phyloP scores from a whole-genome alignment of 306 rosid species.

The Cicer chorassanicum region DNA sequence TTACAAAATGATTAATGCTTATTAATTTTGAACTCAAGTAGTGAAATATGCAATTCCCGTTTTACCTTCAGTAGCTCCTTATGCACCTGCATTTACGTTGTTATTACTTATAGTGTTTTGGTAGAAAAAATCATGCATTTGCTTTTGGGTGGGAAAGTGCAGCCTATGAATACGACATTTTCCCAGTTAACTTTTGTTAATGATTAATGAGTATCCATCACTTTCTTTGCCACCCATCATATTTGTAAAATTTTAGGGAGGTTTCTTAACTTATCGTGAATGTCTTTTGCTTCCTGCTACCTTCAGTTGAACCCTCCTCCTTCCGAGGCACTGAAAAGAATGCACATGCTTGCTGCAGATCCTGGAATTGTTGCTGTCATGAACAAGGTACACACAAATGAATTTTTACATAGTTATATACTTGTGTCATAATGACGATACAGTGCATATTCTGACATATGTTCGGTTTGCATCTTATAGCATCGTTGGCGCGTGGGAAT shows the following conservation, averaged over 20 bases:
- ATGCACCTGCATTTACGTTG: constrained; percentile 10
- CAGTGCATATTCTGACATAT: constrained; percentile 42
- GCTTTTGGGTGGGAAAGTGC: constrained; percentile 31
- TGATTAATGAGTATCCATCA: neutral
- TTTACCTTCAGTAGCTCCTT: constrained; percentile 12
- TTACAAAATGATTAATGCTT: constrained; percentile 27
- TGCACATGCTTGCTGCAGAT: constrained; percentile 97
- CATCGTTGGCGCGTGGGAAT: constrained; percentile 93
- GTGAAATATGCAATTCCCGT: constrained; percentile 21
- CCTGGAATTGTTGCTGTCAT: constrained; percentile 93
- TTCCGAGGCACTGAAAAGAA: constrained; percentile 84
- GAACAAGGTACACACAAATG: constrained; percentile 70
- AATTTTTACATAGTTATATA: neutral
- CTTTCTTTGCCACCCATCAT: constrained; percentile 32
- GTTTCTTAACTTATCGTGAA: constrained; percentile 16
- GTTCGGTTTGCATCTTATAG: constrained; percentile 54
- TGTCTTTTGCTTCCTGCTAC: constrained; percentile 46
- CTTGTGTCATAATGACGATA: constrained; percentile 41
- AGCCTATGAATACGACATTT: constrained; percentile 28
- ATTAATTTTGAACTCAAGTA: constrained; percentile 17
- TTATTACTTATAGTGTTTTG: constrained; percentile 13
- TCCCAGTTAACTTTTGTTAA: constrained; percentile 1
- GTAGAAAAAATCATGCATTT: constrained; percentile 6
- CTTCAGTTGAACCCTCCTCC: constrained; percentile 86
- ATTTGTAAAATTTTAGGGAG: constrained; percentile 6